phyloP scores from a whole-genome alignment of 148 eudicot species.

The Linanthus parryae region DNA sequence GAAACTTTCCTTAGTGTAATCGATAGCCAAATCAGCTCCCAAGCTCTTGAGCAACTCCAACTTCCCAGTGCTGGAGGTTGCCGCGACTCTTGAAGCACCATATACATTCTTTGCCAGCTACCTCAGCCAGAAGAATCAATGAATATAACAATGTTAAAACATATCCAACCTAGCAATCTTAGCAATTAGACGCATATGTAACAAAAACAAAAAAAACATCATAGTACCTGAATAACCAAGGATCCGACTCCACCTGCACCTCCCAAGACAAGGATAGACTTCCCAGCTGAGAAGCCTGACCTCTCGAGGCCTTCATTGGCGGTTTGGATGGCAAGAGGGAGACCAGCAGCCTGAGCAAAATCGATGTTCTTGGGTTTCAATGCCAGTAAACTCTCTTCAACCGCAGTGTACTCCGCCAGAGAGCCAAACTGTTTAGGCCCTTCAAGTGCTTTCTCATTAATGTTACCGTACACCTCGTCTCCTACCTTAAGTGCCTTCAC shows the following conservation, averaged over 20 bases:
- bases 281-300: slow-evolving; percentile 69
- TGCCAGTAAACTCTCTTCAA: slow-evolving; percentile 79
- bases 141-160: neutral
- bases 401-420: slow-evolving; percentile 84
- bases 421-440: slow-evolving; percentile 80
- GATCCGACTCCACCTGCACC: slow-evolving; percentile 99
- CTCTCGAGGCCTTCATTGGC: slow-evolving; percentile 92
- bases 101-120: slow-evolving; percentile 93
- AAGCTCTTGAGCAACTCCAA: slow-evolving; percentile 67
- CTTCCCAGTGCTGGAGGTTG: slow-evolving; percentile 93
- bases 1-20: slow-evolving; percentile 80
- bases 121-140: slow-evolving; percentile 7
- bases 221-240: slow-evolving; percentile 80
- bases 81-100: slow-evolving; percentile 92
- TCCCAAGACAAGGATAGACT: slow-evolving; percentile 79
- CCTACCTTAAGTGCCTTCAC: slow-evolving; percentile 73
- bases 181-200: neutral
- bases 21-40: slow-evolving; percentile 82
- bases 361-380: slow-evolving; percentile 68
- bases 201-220: neutral
- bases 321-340: slow-evolving; percentile 87
- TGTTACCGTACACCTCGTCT: slow-evolving; percentile 87
- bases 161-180: neutral
- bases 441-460: slow-evolving; percentile 59
- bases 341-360: slow-evolving; percentile 76